Evolutionary conservation across 306 rosid species (phyloP), one percentile per base, ranked within the genome.

Genomic region (Prunus davidiana): DNA sequence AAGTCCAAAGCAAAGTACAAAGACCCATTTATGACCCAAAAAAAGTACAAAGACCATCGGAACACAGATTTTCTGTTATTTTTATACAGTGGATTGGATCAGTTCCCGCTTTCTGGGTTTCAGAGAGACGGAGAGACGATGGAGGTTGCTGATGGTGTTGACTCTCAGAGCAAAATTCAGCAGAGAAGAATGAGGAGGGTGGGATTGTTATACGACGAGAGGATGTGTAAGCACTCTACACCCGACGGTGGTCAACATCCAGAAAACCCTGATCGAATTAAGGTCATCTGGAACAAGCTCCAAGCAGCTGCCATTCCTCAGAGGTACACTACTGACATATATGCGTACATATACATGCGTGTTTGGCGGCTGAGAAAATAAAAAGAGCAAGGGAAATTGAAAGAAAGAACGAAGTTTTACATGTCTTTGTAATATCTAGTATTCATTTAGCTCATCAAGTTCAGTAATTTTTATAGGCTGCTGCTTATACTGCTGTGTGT

Each of bases 181-280:
- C 91, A 82, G 27, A 88, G 80, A 24, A 16, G 67, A 41, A 64
- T 20, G 69, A 34, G 49, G 69, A 67, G 66, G 28, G 92, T 95
- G 5, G 99, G 96, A 63, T 68, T 95, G 63, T 75, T 95, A 1
- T 90, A 89, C 88, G 97, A 95, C 43, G 90, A 87, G 73, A 84
- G 90, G 75, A 92, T 95, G 99, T 90, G 99, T 38, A 83, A 78
- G 38, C 99, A 95, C 62, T 49, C 72, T 64, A 76, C 79, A 2
- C 89, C 88, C 3, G 79, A 82, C 78, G 82, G 79, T 12, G 85
- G 54, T n/a, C n/a, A 27, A 73, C 99, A 95, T 79, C 96, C 96
- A 19, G 99, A 95, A 76, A 88, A 69, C 75, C 99, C 99, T 0
- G 62, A 84, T 62, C 93, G 99, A 30, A 84, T 90, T 73, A 84